These are phyloP conservation scores for Lactifluus piperatus DNA, from an alignment of 768 basidiomycete genomes.

Conservation along the genomic window DNA sequence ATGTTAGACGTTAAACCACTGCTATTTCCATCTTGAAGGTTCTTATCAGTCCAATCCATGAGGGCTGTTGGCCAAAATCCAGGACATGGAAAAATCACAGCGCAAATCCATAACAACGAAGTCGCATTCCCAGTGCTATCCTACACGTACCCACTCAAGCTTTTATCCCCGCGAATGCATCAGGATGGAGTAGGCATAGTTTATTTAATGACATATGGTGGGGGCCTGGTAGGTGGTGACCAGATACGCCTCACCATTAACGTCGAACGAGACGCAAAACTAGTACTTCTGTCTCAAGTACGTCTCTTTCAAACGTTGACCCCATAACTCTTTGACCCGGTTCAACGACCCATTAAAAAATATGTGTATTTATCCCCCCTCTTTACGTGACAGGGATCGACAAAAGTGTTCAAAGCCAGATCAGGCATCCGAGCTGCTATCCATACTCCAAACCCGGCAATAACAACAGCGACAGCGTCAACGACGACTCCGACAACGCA, in stretches of 20 bases:
- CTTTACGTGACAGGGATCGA: constrained; percentile 60
- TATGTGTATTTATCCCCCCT: no score
- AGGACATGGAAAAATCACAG: constrained; percentile 52
- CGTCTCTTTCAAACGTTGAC: neutral
- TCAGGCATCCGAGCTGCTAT: constrained; percentile 47
- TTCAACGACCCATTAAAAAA: no score
- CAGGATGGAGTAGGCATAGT: constrained; percentile 50
- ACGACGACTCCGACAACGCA: no score
- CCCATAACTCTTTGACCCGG: no score
- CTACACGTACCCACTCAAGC: constrained; percentile 80
- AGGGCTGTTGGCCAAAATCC: constrained; percentile 11
- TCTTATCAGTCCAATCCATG: constrained; percentile 1
- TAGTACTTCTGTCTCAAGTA: constrained; percentile 83
- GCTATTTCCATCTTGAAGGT: neutral
- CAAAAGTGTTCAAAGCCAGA: constrained; percentile 88
- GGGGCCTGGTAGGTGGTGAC: constrained; percentile 87
- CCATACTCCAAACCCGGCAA: neutral
- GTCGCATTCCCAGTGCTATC: constrained; percentile 67
- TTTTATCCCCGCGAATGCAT: constrained; percentile 60
- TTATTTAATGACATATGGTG: constrained; percentile 84
- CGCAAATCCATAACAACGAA: constrained; percentile 42
- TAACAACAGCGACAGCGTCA: neutral
- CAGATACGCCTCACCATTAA: constrained; percentile 51
- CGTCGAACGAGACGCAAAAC: constrained; percentile 44
- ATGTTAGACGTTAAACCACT: no score